Base-by-base conservation (phyloP, 495 filamentous ascomycete genomes). In the Letharia columbiana region DNA sequence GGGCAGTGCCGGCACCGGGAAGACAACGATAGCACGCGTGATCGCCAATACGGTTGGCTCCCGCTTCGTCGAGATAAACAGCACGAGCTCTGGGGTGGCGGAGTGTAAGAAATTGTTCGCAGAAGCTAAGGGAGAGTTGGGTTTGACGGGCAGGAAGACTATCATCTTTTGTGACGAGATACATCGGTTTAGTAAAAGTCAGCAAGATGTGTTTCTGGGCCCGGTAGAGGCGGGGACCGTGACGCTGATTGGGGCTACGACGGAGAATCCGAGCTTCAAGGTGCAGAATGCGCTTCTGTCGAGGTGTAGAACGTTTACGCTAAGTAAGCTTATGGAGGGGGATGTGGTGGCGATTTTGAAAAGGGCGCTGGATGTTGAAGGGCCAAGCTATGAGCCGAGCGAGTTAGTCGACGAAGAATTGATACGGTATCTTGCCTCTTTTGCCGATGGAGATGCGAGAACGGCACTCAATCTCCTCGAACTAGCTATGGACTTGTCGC, bases 141-240 rank as follows among this genome's bases (percentile, higher is more conserved):
- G 80, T 8, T 75, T 98, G 42, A 95, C 90, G 0, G 92, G 92
- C 13, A 81, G 91, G 42, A 92, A 91, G 76, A 98, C 94, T 7
- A 96, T 98, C 69, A 86, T 98, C 68, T 98, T 98, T 76, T 97
- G 93, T 78, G 93, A 98, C 75, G 93, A 98, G 76, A 96, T 98
- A 63, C 93, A 98, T 74, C 84, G 93, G 7, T 97, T 98, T 78
- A 89, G 84, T 60, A 98, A 96, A 73, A 79, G 86, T 0, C 94
- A 98, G 74, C 94, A 98, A 69, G 94, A 98, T 77, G 90, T 96
- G 3, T 98, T 98, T 69, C 76, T 98, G 12, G 91, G 89, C 7
- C 92, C 93, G 0, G 94, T 98, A 4, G 94, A 98, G 72, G 87
- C 88, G 13, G 94, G 94, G 12, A 88, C 90, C 42, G 86, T 98